Evolutionary conservation across 2,329 filamentous ascomycete genomes (phyloP), one percentile per base, ranked within the genome.

Genomic region (Fusarium miscanthi): DNA sequence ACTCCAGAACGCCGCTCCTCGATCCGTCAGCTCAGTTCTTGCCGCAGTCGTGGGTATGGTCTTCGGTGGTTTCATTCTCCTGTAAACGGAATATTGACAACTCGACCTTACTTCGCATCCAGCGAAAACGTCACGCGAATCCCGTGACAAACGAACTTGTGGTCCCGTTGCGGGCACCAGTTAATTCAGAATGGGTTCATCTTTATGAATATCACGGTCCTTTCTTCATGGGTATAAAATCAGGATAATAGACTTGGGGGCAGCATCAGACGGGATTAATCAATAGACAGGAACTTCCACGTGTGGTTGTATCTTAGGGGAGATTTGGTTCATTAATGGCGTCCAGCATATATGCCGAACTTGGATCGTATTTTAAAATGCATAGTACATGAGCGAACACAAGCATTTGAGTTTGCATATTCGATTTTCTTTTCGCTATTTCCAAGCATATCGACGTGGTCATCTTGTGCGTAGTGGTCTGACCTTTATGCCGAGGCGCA

Each of bases 1-100:
- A 35, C 77, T 85, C 35, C 84, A 85, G 70, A 83, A 82, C 69
- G 80, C 74, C 8, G 83, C 81, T 23, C 67, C 69, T 16, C 74
- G 68, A 40, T 76, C 75, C 6, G 70, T 69, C 35, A 69, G 72
- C 38, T 61, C 77, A 14, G 46, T 74, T 7, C 40, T 82, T 12
- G 74, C 73, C 8, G 78, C 77, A 16, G 75, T 76, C 14, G 70
- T 78, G 4, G 79, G 76, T 25, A 78, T 78, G 59, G 53, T 81
- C 30, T 67, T 77, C 23, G 78, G 77, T 13, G 79, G 74, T 33
- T 60, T 78, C 23, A 59, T 81, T 53, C 69, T 81, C 65, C 63
- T 78, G 35, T 81, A 75, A 72, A 35, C 40, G 13, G 59, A 48
- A 21, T 27, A 52, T 27, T 46, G 17, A 31, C 30, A 40, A 19